Evolutionary conservation across 345 rosid species (phyloP), one percentile per base, ranked within the genome.

Genomic region (Rhodamnia argentea): DNA sequence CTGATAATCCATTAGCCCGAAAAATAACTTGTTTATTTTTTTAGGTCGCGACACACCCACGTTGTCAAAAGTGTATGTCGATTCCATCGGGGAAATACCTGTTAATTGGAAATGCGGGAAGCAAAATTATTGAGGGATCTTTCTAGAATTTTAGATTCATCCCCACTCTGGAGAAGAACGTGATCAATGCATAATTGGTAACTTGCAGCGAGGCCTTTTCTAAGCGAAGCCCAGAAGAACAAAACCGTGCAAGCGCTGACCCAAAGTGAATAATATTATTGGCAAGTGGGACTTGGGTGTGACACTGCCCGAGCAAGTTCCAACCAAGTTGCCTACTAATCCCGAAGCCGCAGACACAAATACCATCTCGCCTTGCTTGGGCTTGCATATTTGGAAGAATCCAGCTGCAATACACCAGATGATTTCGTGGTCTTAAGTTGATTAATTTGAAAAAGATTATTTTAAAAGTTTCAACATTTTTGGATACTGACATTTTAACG

Each of bases 21-120:
- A n/a, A n/a, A n/a, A n/a, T n/a, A n/a, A n/a, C n/a, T n/a, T n/a
- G n/a, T n/a, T n/a, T n/a, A n/a, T n/a, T n/a, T n/a, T n/a, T n/a
- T n/a, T n/a, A n/a, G n/a, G n/a, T n/a, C n/a, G n/a, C n/a, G n/a
- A n/a, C n/a, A n/a, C n/a, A n/a, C 92, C 94, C 44, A 93, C 94
- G 11, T 91, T 93, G 92, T 93, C 96, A 32, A 94, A 94, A 94
- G 84, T 94, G 93, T 84, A 91, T 87, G 85, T 94, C 93, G 13
- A 92, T 93, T 13, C 96, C 93, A 2, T 90, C 88, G 1, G 94
- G 94, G 58, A 94, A 94, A 84, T 91, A 89, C 90, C 94, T 91
- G 88, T 52, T 56, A 70, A 37, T 40, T 3, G 13, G 78, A 18
- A 70, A 37, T 0, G 3, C 7, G 0, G 26, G 47, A 37, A 37